Conservation (phyloP, 192 early-diverging fungal species). For the Podila verticillata region DNA sequence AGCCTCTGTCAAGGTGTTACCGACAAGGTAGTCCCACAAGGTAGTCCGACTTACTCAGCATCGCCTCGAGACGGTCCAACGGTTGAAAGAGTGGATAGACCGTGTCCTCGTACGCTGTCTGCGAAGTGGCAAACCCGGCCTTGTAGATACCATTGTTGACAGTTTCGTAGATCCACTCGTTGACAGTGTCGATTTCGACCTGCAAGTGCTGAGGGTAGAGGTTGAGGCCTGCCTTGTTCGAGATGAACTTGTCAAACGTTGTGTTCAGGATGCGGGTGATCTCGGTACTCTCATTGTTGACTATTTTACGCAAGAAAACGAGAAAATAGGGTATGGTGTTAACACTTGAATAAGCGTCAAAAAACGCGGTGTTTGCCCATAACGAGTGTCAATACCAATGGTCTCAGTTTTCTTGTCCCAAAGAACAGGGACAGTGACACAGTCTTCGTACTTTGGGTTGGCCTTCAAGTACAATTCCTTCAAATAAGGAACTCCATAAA, state of each 20-base stretch:
- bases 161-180: slow-evolving; percentile 92
- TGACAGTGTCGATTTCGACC: slow-evolving; percentile 83
- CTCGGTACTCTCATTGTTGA: slow-evolving; percentile 98
- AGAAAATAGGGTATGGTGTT: neutral
- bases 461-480: slow-evolving; percentile 94
- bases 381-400: slow-evolving; percentile 63
- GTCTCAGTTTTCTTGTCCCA: slow-evolving; percentile 96
- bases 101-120: slow-evolving; percentile 86
- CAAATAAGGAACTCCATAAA: slow-evolving; percentile 79
- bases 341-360: neutral
- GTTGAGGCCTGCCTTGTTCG: slow-evolving; percentile 68
- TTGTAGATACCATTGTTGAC: slow-evolving; percentile 99
- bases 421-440: slow-evolving; percentile 93
- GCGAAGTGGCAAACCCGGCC: slow-evolving; percentile 88
- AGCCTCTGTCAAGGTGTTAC: slow-evolving; percentile 87
- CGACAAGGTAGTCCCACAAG: slow-evolving; percentile 73
- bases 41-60: slow-evolving; percentile 76
- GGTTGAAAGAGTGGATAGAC: slow-evolving; percentile 76
- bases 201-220: slow-evolving; percentile 86
- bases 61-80: slow-evolving; percentile 83
- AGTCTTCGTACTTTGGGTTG: slow-evolving; percentile 74
- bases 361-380: neutral
- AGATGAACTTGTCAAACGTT: slow-evolving; percentile 81
- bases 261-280: slow-evolving; percentile 96
- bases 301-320: slow-evolving; percentile 24